Base-by-base conservation (phyloP, 2,329 filamentous ascomycete genomes). In the Bretziella fagacearum region DNA sequence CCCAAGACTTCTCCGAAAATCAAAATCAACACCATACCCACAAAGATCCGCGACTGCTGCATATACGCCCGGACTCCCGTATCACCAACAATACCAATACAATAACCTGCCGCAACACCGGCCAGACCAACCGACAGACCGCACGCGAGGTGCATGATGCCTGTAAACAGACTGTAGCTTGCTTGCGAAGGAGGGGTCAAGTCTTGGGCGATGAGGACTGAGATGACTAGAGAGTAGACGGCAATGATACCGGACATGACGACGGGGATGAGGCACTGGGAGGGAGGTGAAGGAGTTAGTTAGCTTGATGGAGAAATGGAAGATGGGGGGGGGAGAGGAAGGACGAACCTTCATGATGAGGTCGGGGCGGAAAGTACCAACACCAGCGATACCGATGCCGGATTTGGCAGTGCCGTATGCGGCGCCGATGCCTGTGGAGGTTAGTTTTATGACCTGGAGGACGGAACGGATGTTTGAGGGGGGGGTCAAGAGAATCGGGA, bases 231-330 rank as follows among this genome's bases (percentile, higher is more conserved):
- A 44, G 87, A 84, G 67, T 98, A 98, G 55, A 98, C 91, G 50
- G 91, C 91, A 59, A 98, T 85, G 61, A 98, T 98, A 76, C 91
- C 91, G 56, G 91, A 93, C 91, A 98, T 98, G 69, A 98, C 80
- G 54, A 91, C 83, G 53, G 84, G 83, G 55, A 89, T 87, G 46
- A 89, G 68, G 49, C 81, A 87, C 82, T 86, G 17, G 6, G 18
- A 13, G n/a, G 6, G 26, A 23, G 25, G n/a, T n/a, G n/a, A n/a
- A n/a, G 4, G 13, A 4, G 15, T 27, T 17, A 10, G 18, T 37
- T 30, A 39, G 41, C 13, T 33, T 7, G n/a, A 4, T 2, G 23
- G 47, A 35, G 10, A 22, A 13, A 10, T 13, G 51, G 46, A 46
- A 32, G 11, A 23, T 32, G 25, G 26, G 4, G 20, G 33, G 13